These are phyloP conservation scores for Pseudohalonectria lignicola DNA, from an alignment of 2,329 filamentous ascomycete genomes.

Conservation along the genomic window DNA sequence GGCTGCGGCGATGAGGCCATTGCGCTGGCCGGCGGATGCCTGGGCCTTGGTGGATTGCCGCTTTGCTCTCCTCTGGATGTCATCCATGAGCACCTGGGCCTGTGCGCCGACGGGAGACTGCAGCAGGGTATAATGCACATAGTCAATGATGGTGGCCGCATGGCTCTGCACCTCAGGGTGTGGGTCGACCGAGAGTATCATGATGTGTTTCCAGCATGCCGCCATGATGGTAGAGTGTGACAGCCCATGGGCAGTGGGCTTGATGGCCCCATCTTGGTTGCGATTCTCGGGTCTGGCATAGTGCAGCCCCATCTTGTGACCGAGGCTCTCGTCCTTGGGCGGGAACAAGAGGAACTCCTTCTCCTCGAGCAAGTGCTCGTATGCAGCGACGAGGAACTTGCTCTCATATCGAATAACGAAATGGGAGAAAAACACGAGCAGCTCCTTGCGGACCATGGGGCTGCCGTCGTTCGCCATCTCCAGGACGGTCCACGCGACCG, in stretches of 20 bases:
- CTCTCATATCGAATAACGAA: slow-evolving; percentile 85
- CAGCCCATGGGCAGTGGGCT: slow-evolving; percentile 43
- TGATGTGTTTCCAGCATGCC: slow-evolving; percentile 85
- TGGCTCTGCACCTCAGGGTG: slow-evolving; percentile 87
- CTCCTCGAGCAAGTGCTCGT: slow-evolving; percentile 81
- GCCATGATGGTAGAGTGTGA: slow-evolving; percentile 87
- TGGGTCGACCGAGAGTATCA: slow-evolving; percentile 86
- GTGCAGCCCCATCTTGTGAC: slow-evolving; percentile 52
- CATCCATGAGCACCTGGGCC: slow-evolving; percentile 62
- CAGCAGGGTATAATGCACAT: slow-evolving; percentile 66
- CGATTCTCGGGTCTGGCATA: slow-evolving; percentile 46
- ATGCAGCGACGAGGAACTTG: slow-evolving; percentile 85
- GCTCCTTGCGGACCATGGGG: slow-evolving; percentile 84
- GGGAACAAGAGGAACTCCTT: slow-evolving; percentile 53
- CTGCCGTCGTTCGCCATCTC: slow-evolving; percentile 92
- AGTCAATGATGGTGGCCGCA: slow-evolving; percentile 77
- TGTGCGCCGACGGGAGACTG: slow-evolving; percentile 64
- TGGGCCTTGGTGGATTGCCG: slow-evolving; percentile 32
- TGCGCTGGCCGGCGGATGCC: slow-evolving; percentile 29
- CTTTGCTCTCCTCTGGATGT: slow-evolving; percentile 47
- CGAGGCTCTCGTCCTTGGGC: slow-evolving; percentile 41
- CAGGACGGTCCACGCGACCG: slow-evolving; percentile 76
- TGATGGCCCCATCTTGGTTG: slow-evolving; percentile 46
- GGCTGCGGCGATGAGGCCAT: slow-evolving; percentile 24
- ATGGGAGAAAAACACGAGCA: slow-evolving; percentile 85